Evolutionary conservation across 2,329 filamentous ascomycete genomes (phyloP).

Genomic region (Acephala macrosclerotiorum): DNA sequence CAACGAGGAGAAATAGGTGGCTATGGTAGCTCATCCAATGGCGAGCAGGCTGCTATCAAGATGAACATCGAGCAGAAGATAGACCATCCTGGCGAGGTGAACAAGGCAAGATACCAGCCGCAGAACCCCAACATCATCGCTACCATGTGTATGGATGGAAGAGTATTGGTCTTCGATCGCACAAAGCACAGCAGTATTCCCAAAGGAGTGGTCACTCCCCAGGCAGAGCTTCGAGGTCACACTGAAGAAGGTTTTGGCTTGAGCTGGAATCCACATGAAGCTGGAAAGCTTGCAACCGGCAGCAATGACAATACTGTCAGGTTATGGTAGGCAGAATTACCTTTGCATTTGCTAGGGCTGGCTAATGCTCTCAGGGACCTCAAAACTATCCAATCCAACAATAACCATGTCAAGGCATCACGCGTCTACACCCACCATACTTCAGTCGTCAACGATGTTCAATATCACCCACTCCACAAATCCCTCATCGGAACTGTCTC

Average conservation of each 20-base stretch:
- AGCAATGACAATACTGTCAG: conserved; percentile 92
- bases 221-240: conserved; percentile 87
- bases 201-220: conserved; percentile 76
- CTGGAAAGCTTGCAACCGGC: conserved; percentile 85
- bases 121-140: conserved; percentile 98
- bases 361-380: conserved; percentile 71
- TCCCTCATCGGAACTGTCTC: conserved; percentile 92
- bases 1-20: conserved; percentile 93
- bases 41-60: conserved; percentile 77
- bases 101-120: conserved; percentile 97
- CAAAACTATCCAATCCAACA: conserved; percentile 74
- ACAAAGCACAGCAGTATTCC: conserved; percentile 89
- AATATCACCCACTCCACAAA: conserved; percentile 88
- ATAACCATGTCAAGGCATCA: conserved; percentile 73
- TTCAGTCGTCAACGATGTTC: conserved; percentile 94
- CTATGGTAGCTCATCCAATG: conserved; percentile 74
- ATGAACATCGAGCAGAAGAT: conserved; percentile 96
- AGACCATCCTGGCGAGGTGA: conserved; percentile 94
- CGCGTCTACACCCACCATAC: conserved; percentile 87
- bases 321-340: conserved; percentile 69
- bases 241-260: conserved; percentile 89
- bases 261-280: conserved; percentile 84
- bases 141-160: conserved; percentile 87
- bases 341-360: background rate
- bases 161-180: conserved; percentile 92